A percentile compares a stretch with the other conserved stretches of the same genome.
Conservation (phyloP, 257 asterid genomes). For the Jacaranda mimosifolia region DNA sequence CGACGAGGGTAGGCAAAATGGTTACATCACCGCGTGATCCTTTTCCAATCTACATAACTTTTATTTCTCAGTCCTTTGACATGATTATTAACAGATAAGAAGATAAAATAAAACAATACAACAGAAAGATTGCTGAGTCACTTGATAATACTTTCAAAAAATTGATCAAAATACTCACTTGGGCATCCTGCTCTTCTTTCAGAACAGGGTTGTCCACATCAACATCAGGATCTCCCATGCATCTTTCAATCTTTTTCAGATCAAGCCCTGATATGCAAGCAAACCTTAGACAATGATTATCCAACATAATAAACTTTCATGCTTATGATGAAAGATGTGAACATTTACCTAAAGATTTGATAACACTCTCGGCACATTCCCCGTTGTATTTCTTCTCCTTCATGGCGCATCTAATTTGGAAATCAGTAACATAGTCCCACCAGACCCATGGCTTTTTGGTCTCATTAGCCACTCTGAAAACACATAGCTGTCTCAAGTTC, state of each 20-base stretch:
- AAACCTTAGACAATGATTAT: conserved; percentile 19
- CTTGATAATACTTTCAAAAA: background rate
- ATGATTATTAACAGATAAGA: conserved; percentile 21
- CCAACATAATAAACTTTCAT: background rate
- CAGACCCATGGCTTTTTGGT: conserved; percentile 55
- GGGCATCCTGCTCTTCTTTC: conserved; percentile 67
- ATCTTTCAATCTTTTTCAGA: conserved; percentile 50
- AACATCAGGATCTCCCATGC: conserved; percentile 62
- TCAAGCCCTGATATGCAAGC: conserved; percentile 50
- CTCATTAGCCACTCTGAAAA: conserved; percentile 58
- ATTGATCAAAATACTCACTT: conserved; percentile 46
- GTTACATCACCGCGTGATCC: conserved; percentile 94
- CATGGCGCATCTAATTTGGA: conserved; percentile 65
- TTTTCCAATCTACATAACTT: conserved; percentile 76
- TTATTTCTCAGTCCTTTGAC: conserved; percentile 34
- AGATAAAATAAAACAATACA: background rate
- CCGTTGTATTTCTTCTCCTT: conserved; percentile 58
- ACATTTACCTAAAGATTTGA: conserved; percentile 53
- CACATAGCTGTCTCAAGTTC: conserved; percentile 60
- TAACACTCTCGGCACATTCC: conserved; percentile 57
- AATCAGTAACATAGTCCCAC: conserved; percentile 67
- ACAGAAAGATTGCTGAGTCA: conserved; percentile 1
- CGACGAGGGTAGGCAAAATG: conserved; percentile 90
- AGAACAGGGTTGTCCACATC: conserved; percentile 57
- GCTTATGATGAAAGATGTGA: background rate